Conservation (phyloP, 129 eudicot species). For the Apium graveolens region DNA sequence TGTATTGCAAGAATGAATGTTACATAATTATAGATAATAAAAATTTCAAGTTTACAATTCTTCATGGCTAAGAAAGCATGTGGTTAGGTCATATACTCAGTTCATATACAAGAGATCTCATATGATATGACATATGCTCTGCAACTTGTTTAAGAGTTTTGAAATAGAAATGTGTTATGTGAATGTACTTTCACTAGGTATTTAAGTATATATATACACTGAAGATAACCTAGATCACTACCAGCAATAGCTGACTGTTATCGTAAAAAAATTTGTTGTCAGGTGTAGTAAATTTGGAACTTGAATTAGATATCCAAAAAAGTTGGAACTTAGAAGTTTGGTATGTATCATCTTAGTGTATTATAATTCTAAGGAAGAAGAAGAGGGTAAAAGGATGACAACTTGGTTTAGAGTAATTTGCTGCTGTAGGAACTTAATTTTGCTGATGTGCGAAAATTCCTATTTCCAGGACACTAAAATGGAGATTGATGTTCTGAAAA, state of each 20-base stretch:
- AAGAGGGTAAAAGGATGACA: background rate
- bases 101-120: background rate
- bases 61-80: background rate
- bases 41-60: too few species aligned
- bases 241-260: background rate
- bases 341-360: background rate
- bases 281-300: background rate
- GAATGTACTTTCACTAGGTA: background rate
- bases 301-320: background rate
- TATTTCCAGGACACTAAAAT: background rate
- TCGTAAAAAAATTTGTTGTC: background rate
- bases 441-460: background rate
- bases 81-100: background rate
- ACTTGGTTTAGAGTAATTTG: background rate
- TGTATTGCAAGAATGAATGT: background rate
- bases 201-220: background rate
- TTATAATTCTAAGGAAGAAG: background rate
- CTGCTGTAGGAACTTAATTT: background rate
- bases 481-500: conserved; percentile 12
- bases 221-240: background rate
- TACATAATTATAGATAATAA: too few species aligned
- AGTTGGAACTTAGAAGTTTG: background rate
- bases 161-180: background rate
- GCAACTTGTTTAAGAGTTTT: background rate
- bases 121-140: background rate